A percentile compares a stretch with the other conserved stretches of the same genome.
These are phyloP conservation scores for Diaporthe aspalathi DNA, from an alignment of 2,329 filamentous ascomycete species.

Conservation along the genomic window DNA sequence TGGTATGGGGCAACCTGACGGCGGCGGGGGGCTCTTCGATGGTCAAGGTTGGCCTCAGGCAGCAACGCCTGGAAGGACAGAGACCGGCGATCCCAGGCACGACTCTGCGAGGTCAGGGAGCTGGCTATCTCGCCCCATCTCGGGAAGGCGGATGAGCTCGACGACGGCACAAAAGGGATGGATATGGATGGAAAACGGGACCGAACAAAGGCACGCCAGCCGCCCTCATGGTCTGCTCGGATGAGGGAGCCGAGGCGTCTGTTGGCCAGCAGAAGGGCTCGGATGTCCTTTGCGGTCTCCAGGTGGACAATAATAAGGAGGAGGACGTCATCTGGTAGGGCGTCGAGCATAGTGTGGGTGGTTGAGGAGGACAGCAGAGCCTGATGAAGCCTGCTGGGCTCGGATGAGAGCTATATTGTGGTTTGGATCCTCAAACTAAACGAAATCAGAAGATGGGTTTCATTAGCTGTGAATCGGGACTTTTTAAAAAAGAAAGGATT, in stretches of 20 bases:
- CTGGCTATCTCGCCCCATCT: constrained; percentile 56
- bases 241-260: constrained; percentile 54
- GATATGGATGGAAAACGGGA: constrained; percentile 56
- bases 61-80: constrained; percentile 53
- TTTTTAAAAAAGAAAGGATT: too few relatives aligned
- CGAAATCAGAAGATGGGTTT: too few relatives aligned
- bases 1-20: constrained; percentile 56
- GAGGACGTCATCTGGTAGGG: constrained; percentile 62
- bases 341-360: constrained; percentile 48
- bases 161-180: constrained; percentile 44
- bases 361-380: background rate
- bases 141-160: constrained; percentile 30
- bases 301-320: constrained; percentile 61
- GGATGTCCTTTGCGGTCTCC: constrained; percentile 61
- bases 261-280: constrained; percentile 54
- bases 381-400: background rate
- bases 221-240: constrained; percentile 47
- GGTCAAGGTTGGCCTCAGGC: constrained; percentile 42
- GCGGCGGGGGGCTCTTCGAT: constrained; percentile 24
- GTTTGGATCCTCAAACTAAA: background rate
- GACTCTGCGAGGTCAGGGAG: constrained; percentile 61
- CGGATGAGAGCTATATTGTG: background rate
- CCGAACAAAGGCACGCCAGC: constrained; percentile 63
- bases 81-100: constrained; percentile 64
- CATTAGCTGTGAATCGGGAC: too few relatives aligned